Percentiles rank a stretch among this genome's conserved stretches.
Conservation (phyloP, 1,284 basidiomycete species). For the Irpex sp. region DNA sequence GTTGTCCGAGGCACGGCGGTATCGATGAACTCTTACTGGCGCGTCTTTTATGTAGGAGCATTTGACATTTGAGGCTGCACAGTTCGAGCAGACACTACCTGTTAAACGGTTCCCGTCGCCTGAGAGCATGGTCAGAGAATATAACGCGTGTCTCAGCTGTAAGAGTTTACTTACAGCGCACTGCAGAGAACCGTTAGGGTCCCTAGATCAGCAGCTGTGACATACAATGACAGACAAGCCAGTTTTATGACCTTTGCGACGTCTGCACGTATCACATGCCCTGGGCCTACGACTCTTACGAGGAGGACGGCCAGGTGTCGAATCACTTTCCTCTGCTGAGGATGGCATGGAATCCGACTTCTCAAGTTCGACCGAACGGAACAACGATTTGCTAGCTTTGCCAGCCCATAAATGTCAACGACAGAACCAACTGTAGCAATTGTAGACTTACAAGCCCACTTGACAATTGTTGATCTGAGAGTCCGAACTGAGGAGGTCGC, state of each 20-base stretch:
- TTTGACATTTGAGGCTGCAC: not conserved
- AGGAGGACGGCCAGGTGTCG: not conserved
- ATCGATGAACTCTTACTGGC: not conserved
- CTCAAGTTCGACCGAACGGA: too few relatives aligned
- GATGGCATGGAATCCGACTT: not conserved
- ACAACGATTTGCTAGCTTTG: too few relatives aligned
- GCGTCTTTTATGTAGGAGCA: not conserved
- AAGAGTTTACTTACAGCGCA: not conserved
- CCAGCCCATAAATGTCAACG: too few relatives aligned
- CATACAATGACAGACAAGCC: not conserved
- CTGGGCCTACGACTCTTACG: not conserved
- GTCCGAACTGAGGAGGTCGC: too few relatives aligned
- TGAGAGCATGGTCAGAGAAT: not conserved
- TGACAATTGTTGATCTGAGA: too few relatives aligned
- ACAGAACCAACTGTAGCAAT: too few relatives aligned
- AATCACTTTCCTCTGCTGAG: not conserved
- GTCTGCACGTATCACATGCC: not conserved
- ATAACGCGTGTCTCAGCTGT: not conserved
- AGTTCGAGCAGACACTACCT: not conserved
- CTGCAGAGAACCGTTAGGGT: not conserved
- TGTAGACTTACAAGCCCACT: too few relatives aligned
- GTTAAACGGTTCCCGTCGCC: not conserved
- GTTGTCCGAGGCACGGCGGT: not conserved
- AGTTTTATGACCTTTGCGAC: not conserved
- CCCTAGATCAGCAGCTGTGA: not conserved